Conservation (phyloP, 2,329 filamentous ascomycete species). For the Hypoxylon sp. region DNA sequence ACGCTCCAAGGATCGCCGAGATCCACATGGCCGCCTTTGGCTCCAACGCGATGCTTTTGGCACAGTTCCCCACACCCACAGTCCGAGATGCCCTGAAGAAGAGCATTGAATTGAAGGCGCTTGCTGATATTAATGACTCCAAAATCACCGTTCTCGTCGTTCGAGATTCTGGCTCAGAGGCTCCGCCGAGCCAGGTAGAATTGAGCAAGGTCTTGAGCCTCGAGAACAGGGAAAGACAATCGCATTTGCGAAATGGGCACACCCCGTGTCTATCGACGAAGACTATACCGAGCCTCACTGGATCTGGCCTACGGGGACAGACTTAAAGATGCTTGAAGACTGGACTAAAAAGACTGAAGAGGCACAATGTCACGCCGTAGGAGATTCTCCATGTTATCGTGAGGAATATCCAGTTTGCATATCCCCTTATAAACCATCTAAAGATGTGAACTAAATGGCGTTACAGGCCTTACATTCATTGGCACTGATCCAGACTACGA, state of each 20-base stretch:
- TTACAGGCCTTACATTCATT: constrained; percentile 48
- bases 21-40: constrained; percentile 50
- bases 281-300: constrained; percentile 46
- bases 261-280: constrained; percentile 37
- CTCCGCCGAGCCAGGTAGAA: not conserved
- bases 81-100: constrained; percentile 38
- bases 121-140: constrained; percentile 47
- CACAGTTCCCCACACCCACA: constrained; percentile 45
- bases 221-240: constrained; percentile 21
- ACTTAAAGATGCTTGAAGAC: constrained; percentile 35
- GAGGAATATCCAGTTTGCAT: constrained; percentile 14
- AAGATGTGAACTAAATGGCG: not conserved
- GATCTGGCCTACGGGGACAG: constrained; percentile 49
- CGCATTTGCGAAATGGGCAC: constrained; percentile 51
- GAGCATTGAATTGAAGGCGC: constrained; percentile 42
- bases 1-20: constrained; percentile 50
- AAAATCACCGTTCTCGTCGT: constrained; percentile 47
- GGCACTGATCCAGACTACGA: constrained; percentile 46
- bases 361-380: constrained; percentile 35
- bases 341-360: constrained; percentile 42
- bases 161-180: constrained; percentile 8
- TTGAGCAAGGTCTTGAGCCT: not conserved
- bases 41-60: constrained; percentile 48
- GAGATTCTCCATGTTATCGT: constrained; percentile 46
- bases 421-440: constrained; percentile 4